Base-by-base conservation (phyloP, 352 stramenopile genomes). In the Phytophthora foliorum region DNA sequence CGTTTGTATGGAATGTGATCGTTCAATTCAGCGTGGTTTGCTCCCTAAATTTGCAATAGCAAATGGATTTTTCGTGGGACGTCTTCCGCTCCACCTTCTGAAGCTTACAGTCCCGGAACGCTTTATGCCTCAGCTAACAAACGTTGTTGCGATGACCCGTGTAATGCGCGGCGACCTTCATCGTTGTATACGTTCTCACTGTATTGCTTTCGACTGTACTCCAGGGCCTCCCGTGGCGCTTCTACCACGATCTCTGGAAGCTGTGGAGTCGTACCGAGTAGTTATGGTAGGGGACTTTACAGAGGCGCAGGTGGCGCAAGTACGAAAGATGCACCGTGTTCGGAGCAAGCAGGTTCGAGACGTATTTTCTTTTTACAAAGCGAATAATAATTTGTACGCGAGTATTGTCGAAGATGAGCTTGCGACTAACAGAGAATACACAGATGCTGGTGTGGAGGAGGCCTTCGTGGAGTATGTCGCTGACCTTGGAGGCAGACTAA, bases 21-120 rank as follows among this genome's bases (percentile, higher is more conserved):
- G n/a, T n/a, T n/a, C n/a, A n/a, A 54, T 56, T 55, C 21, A 25
- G 29, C 31, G 13, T 7, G 16, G 44, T 0, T 22, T 49, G 56
- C n/a, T 63, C 3, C 56, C 56, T 1, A 63, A 63, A 14, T 56
- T 63, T 49, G 42, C 56, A 2, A 46, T 63, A 19, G 31, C 4
- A 13, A 63, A 63, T 44, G 44, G 44, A 9, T 50, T 56, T 49
- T 49, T 49, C 24, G 21, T 56, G 0, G 56, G 56, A 17, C 9
- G 16, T 9, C 44, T 56, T 39, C 14, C 29, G 8, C 2, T 8
- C 42, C 44, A 4, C n/a, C 56, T 25, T 31, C 44, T 13, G 9
- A 9, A 34, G 29, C 29, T 34, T 4, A 34, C 29, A 8, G 9
- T 34, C 29, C 29, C 8, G 29, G 44, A 63, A 11, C 42, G 44